Evolutionary conservation across 139 green algal species (phyloP).

Genomic region (Chlorella vulgaris): DNA sequence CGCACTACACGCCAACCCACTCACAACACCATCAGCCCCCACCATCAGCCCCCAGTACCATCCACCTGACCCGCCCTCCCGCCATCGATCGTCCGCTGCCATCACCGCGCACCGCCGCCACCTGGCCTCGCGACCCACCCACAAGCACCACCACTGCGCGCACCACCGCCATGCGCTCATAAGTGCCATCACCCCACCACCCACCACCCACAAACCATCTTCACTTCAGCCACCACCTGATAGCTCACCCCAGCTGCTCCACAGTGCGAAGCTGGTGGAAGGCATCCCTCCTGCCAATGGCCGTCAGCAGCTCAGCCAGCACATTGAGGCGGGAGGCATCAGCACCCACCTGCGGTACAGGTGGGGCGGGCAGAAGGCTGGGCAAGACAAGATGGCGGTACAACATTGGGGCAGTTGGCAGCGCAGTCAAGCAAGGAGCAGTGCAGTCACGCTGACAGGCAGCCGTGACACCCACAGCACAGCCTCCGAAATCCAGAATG

Average conservation of each 20-base stretch:
- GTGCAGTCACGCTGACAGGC: too few species aligned
- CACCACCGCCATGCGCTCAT: not conserved
- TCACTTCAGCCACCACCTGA: not conserved
- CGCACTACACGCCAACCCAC: too few species aligned
- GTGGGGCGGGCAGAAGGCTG: not conserved
- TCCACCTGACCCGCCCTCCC: too few species aligned
- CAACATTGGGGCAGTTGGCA: not conserved
- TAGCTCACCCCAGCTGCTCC: slow-evolving; percentile 67
- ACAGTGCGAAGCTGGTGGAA: slow-evolving; percentile 88
- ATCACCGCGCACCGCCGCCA: too few species aligned
- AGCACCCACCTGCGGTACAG: slow-evolving; percentile 61
- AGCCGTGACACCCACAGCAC: too few species aligned
- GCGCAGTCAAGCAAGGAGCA: not conserved
- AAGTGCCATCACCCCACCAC: not conserved
- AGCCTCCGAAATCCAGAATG: too few species aligned
- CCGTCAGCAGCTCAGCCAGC: slow-evolving; percentile 78
- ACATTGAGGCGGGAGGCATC: slow-evolving; percentile 75
- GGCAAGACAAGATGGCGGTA: not conserved
- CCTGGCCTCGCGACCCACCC: slow-evolving; percentile 9
- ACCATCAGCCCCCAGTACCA: too few species aligned
- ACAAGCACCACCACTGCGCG: not conserved
- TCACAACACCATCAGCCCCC: too few species aligned
- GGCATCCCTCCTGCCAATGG: slow-evolving; percentile 77
- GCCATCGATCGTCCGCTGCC: too few species aligned
- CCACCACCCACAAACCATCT: not conserved